phyloP scores from a whole-genome alignment of 345 rosid genomes.

The Rhodamnia rubescens region DNA sequence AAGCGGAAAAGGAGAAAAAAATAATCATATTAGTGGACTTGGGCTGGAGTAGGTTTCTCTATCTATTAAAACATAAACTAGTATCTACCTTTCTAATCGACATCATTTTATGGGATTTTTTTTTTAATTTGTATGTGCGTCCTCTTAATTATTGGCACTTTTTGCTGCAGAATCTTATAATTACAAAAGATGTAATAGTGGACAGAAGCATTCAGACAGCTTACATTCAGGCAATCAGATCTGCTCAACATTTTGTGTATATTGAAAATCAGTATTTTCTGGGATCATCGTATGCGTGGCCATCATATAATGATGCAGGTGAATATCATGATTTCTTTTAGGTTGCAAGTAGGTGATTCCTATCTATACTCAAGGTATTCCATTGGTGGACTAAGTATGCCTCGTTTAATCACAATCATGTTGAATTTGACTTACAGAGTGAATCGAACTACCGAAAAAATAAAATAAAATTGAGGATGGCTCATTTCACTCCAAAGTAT shows the following conservation, averaged over 20 bases:
- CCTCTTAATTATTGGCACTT: background rate
- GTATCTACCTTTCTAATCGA: background rate
- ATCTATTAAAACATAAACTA: background rate
- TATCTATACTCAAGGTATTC: background rate
- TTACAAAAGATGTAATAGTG: constrained; percentile 56
- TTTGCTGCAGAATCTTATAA: constrained; percentile 58
- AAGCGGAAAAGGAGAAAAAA: background rate
- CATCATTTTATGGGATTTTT: background rate
- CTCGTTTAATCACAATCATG: background rate
- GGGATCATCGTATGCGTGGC: constrained; percentile 99
- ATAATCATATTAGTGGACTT: background rate
- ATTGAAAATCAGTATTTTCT: constrained; percentile 97
- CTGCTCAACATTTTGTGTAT: constrained; percentile 93
- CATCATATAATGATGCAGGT: constrained; percentile 81
- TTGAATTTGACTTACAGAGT: background rate
- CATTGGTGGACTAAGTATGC: background rate
- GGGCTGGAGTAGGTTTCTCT: background rate
- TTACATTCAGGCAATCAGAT: constrained; percentile 93
- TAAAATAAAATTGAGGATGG: background rate
- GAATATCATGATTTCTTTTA: background rate
- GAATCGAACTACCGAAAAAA: background rate
- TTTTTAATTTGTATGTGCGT: background rate
- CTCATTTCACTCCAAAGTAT: background rate
- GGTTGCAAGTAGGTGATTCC: background rate
- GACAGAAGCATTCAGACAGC: constrained; percentile 96